Evolutionary conservation across 192 early-diverging fungal species (phyloP).

Genomic region (Podila clonocystis): DNA sequence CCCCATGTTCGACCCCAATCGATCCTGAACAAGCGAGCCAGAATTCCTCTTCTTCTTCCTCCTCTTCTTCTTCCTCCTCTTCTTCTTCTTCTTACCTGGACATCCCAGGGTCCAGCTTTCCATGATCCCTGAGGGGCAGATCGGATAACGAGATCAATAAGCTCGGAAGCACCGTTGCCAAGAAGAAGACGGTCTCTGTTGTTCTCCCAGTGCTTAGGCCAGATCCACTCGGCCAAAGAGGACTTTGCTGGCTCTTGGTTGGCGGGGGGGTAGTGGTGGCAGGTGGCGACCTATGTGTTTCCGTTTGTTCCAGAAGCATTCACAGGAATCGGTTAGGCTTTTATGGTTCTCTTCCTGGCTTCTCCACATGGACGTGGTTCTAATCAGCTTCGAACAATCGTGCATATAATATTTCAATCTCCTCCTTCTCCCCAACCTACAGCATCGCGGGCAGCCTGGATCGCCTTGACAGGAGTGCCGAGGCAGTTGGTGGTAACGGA

Average conservation of each 20-base stretch:
- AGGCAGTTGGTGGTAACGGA: slow-evolving; percentile 91
- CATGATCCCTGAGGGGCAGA: slow-evolving; percentile 79
- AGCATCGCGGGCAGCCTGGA: slow-evolving; percentile 76
- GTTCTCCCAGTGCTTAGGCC: slow-evolving; percentile 66
- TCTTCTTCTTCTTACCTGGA: slow-evolving; percentile 60
- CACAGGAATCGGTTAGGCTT: no score
- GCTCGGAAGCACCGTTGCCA: slow-evolving; percentile 91
- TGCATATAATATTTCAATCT: neutral
- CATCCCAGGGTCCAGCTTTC: slow-evolving; percentile 87
- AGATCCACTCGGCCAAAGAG: slow-evolving; percentile 81
- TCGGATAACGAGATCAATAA: slow-evolving; percentile 89
- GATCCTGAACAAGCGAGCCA: neutral
- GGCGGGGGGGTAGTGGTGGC: slow-evolving; percentile 92
- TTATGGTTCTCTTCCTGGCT: no score
- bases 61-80: neutral
- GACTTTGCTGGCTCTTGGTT: slow-evolving; percentile 93
- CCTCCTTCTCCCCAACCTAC: slow-evolving; percentile 54
- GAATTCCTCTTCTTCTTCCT: neutral
- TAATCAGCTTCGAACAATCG: no score
- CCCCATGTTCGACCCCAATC: neutral
- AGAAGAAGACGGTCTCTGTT: slow-evolving; percentile 77
- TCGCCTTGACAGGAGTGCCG: slow-evolving; percentile 80
- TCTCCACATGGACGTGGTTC: no score
- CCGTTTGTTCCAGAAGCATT: neutral
- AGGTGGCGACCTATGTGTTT: slow-evolving; percentile 58